Percentiles rank a stretch among this genome's conserved stretches.
phyloP scores from a whole-genome alignment of 768 basidiomycete genomes.

The Pholiota molesta region DNA sequence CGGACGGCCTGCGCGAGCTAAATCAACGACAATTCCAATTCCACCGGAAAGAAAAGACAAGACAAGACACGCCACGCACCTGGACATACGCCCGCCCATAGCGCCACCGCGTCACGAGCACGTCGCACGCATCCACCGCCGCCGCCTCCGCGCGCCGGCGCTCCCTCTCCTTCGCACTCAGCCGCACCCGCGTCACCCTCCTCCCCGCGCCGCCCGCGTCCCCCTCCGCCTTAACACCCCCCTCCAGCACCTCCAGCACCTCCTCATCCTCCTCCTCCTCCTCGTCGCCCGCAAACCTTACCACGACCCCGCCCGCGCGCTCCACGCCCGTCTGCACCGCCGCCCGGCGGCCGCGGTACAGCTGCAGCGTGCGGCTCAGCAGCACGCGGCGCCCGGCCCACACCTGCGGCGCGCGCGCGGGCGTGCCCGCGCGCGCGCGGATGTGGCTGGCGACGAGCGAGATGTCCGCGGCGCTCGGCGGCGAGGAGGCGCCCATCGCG shows the following conservation, averaged over 20 bases:
- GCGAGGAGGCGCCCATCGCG: slow-evolving; percentile 17
- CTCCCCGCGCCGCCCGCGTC: slow-evolving; percentile 4
- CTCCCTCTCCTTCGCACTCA: slow-evolving; percentile 20
- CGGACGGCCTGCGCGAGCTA: slow-evolving; percentile 44
- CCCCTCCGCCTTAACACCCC: background rate
- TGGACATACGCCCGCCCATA: slow-evolving; percentile 73
- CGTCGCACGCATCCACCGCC: slow-evolving; percentile 57
- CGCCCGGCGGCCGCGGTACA: slow-evolving; percentile 48
- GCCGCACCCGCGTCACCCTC: background rate
- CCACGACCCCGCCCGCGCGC: slow-evolving; percentile 50
- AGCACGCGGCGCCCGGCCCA: slow-evolving; percentile 67
- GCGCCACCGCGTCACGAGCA: slow-evolving; percentile 73
- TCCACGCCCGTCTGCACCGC: slow-evolving; percentile 64
- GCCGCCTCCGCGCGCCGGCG: slow-evolving; percentile 38
- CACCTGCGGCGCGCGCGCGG: slow-evolving; percentile 29
- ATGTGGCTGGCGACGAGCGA: slow-evolving; percentile 11
- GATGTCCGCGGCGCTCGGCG: slow-evolving; percentile 19
- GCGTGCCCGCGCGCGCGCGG: background rate
- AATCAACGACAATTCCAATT: no score
- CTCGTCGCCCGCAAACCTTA: slow-evolving; percentile 30
- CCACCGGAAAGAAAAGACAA: background rate
- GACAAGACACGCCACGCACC: slow-evolving; percentile 24
- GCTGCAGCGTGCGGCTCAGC: slow-evolving; percentile 59
- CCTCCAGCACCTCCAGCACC: background rate
- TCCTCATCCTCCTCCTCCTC: slow-evolving; percentile 19